Evolutionary conservation across 2,329 filamentous ascomycete species (phyloP).

Genomic region (Aureobasidium sp.): DNA sequence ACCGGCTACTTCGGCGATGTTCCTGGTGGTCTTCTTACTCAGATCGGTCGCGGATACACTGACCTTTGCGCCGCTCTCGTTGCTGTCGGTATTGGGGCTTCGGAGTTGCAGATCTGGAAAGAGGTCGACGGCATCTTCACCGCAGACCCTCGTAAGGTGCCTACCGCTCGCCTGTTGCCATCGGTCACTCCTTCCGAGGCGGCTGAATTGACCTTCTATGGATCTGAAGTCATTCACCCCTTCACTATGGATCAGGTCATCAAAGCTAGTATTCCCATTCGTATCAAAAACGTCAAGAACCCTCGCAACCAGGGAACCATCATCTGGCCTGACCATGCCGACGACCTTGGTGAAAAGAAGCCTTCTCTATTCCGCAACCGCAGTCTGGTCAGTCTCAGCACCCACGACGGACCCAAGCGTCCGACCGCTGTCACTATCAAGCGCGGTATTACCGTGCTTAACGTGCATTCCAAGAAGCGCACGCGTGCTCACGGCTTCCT

Average conservation of each 20-base stretch:
- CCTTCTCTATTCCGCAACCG: slow-evolving; percentile 44
- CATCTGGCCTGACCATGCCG: slow-evolving; percentile 68
- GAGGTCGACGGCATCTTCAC: slow-evolving; percentile 95
- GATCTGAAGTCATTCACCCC: slow-evolving; percentile 91
- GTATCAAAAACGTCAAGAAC: slow-evolving; percentile 90
- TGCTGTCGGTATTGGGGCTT: slow-evolving; percentile 78
- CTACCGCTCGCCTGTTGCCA: slow-evolving; percentile 81
- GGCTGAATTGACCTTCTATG: slow-evolving; percentile 74
- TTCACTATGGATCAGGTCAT: slow-evolving; percentile 95
- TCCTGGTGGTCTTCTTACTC: slow-evolving; percentile 81
- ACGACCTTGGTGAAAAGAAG: slow-evolving; percentile 46
- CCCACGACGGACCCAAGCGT: slow-evolving; percentile 29
- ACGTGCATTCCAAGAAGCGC: slow-evolving; percentile 95
- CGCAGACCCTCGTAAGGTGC: slow-evolving; percentile 79
- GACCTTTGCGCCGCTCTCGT: slow-evolving; percentile 90
- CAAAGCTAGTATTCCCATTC: slow-evolving; percentile 71
- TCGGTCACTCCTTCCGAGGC: slow-evolving; percentile 92
- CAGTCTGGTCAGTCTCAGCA: slow-evolving; percentile 38
- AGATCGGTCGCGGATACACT: slow-evolving; percentile 92
- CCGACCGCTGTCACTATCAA: slow-evolving; percentile 83
- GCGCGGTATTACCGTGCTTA: slow-evolving; percentile 91
- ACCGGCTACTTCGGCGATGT: slow-evolving; percentile 95
- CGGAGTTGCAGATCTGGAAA: slow-evolving; percentile 97
- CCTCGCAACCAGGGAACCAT: slow-evolving; percentile 71
- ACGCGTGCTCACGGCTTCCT: slow-evolving; percentile 95